These are phyloP conservation scores for Quercus aquifolioides DNA, from an alignment of 306 rosid genomes.

Conservation along the genomic window DNA sequence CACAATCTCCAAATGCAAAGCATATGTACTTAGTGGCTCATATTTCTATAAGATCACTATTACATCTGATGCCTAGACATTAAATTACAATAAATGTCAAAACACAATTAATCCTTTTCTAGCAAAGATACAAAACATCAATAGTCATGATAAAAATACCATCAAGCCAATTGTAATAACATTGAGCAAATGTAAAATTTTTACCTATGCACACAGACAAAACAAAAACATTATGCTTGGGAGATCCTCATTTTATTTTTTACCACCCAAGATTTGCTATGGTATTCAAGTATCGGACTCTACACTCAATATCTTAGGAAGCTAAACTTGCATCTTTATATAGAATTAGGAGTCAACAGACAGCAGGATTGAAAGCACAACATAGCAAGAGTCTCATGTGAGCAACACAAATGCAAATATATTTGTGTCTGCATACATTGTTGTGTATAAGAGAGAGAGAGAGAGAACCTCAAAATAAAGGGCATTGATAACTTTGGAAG, in stretches of 20 bases:
- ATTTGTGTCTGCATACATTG: background rate
- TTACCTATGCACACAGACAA: background rate
- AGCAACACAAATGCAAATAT: background rate
- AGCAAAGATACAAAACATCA: background rate
- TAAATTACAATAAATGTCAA: background rate
- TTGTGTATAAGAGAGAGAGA: background rate
- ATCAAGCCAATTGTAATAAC: background rate
- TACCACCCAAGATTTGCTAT: background rate
- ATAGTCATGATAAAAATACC: background rate
- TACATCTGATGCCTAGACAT: background rate
- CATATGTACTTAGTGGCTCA: background rate
- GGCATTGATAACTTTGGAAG: conserved; percentile 59
- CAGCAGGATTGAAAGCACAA: background rate
- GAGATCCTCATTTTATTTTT: background rate
- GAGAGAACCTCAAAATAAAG: conserved; percentile 62
- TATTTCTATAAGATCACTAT: background rate
- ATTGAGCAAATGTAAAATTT: background rate
- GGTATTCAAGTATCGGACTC: background rate
- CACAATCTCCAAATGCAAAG: background rate
- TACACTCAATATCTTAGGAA: background rate
- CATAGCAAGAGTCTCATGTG: background rate
- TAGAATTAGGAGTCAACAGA: background rate
- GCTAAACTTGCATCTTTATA: conserved; percentile 2
- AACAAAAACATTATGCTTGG: background rate
- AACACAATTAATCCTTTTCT: background rate